Evolutionary conservation across 2,329 filamentous ascomycete genomes (phyloP).

Genomic region (Pleoardoris graminearum): DNA sequence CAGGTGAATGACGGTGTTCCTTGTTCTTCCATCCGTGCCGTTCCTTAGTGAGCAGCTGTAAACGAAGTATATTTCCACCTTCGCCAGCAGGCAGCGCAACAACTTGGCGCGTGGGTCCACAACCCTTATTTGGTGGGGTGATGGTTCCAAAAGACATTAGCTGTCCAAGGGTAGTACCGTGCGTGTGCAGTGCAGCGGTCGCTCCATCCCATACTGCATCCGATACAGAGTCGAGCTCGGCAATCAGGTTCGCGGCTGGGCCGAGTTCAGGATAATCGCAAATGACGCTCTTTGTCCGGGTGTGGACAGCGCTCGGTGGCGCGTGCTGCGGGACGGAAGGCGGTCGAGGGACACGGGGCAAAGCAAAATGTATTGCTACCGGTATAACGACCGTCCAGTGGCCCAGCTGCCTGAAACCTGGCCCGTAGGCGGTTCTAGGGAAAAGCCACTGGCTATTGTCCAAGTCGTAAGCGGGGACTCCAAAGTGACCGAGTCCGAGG

Average conservation of each 20-base stretch:
- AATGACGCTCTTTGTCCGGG: constrained; percentile 21
- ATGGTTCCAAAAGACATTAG: constrained; percentile 62
- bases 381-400: constrained; percentile 25
- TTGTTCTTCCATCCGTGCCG: constrained; percentile 58
- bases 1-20: constrained; percentile 36
- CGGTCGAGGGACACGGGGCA: constrained; percentile 4
- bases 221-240: constrained; percentile 30
- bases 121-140: constrained; percentile 46
- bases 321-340: constrained; percentile 17
- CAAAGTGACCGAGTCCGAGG: constrained; percentile 58
- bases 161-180: constrained; percentile 47
- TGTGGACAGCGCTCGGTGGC: too few species aligned
- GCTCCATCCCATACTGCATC: constrained; percentile 38
- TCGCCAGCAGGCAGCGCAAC: constrained; percentile 54
- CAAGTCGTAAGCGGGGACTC: constrained; percentile 53
- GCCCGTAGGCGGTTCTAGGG: constrained; percentile 40
- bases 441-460: constrained; percentile 56
- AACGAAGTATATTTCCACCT: constrained; percentile 60
- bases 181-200: constrained; percentile 29
- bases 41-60: constrained; percentile 57
- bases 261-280: constrained; percentile 29
- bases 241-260: constrained; percentile 25
- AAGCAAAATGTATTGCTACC: constrained; percentile 15
- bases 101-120: constrained; percentile 31
- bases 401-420: constrained; percentile 30